phyloP scores from a whole-genome alignment of 352 stramenopile genomes.

The Paralagenidium karlingii region DNA sequence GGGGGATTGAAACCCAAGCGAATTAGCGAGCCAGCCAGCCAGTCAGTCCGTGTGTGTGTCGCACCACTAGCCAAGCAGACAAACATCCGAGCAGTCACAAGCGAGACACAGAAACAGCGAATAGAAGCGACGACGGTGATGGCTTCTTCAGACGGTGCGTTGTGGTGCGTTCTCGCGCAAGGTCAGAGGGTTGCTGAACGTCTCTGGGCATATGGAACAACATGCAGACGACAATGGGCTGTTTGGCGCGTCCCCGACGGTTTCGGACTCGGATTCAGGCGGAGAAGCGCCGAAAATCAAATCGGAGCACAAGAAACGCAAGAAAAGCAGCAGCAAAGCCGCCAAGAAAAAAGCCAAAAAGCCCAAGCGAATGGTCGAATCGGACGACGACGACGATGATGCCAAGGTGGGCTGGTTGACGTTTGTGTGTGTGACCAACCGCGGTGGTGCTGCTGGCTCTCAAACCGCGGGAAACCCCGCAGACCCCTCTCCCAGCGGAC shows the following conservation, averaged over 20 bases:
- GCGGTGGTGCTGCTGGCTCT: too few relatives aligned
- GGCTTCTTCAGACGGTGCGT: conserved; percentile 17
- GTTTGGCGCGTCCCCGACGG: conserved; percentile 54
- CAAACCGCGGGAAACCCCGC: background rate
- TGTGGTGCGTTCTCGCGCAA: background rate
- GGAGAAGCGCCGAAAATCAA: conserved; percentile 25
- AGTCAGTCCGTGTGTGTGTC: too few relatives aligned
- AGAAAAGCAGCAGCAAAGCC: conserved; percentile 27
- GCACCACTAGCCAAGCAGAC: too few relatives aligned
- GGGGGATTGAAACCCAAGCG: too few relatives aligned
- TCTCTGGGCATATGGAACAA: conserved; percentile 1
- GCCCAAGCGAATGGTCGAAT: conserved; percentile 29
- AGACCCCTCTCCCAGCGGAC: too few relatives aligned
- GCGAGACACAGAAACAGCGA: conserved; percentile 2
- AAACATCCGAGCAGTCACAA: too few relatives aligned
- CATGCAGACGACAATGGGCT: conserved; percentile 44
- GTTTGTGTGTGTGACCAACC: too few relatives aligned
- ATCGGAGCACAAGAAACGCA: conserved; percentile 44
- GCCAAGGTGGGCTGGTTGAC: conserved; percentile 47
- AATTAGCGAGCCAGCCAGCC: too few relatives aligned
- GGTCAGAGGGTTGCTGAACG: background rate
- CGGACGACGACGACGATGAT: conserved; percentile 42
- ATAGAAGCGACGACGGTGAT: conserved; percentile 4
- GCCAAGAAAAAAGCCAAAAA: conserved; percentile 59
- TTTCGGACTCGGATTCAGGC: conserved; percentile 79